Base-by-base conservation (phyloP, 2,329 filamentous ascomycete species). In the Spiromastix sp. region DNA sequence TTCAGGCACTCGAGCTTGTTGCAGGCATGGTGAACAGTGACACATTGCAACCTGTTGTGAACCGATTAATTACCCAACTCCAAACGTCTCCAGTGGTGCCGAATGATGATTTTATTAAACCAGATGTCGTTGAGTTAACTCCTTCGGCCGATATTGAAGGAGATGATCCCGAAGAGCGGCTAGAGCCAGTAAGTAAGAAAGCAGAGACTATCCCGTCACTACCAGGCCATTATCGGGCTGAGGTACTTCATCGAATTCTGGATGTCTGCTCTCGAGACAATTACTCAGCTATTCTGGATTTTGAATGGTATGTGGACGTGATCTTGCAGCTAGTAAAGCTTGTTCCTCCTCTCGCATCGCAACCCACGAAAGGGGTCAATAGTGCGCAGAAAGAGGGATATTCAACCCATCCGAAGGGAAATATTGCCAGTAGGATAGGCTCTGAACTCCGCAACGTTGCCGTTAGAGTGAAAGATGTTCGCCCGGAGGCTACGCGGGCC, bases 251-350 rank as follows among this genome's bases (percentile, higher is more conserved):
- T 38, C 75, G 83, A 40, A 85, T 96, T 41, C 57, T 96, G 8
- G 77, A 79, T 41, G 93, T 98, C 77, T 96, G 89, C 56, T 84
- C 85, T 6, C 77, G 79, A 44, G 81, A 87, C 45, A 94, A 86
- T 42, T 98, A 96, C 56, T 72, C 74, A 25, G 85, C 86, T 51
- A 69, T 98, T 31, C 66, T 72, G 34, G 89, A 98, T 54, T 98
- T 98, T 56, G 89, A 95, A 47, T 98, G 91, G 91, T 96, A 96
- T 56, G 81, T 96, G 45, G 84, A 91, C 46, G 76, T 94, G 18
- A 65, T 98, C 19, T 81, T 85, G 4, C 85, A 94, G 53, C 71
- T 98, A 10, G 77, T 95, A 26, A 77, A 80, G 52, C 70, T 84
- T 37, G 48, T 63, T 17, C 62, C 61, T 16, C 46, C 50, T 11